Evolutionary conservation across 345 rosid species (phyloP).

Genomic region (Viola odorata): DNA sequence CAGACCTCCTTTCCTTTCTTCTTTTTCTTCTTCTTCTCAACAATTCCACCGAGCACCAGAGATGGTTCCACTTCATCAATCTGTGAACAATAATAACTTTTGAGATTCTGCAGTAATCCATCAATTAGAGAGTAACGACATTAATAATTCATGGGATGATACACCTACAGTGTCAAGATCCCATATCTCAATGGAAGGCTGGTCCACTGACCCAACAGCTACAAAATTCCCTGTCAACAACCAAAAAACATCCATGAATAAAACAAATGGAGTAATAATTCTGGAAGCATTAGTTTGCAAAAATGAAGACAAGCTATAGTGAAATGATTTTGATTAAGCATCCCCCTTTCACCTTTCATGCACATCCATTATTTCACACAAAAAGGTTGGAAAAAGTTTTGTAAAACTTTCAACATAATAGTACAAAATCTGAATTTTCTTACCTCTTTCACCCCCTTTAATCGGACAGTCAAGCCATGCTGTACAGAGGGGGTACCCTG

Average conservation of each 20-base stretch:
- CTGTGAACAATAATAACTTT: constrained; percentile 34
- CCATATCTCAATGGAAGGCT: constrained; percentile 84
- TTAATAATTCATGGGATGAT: neutral
- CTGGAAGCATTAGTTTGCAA: too few relatives aligned
- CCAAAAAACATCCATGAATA: constrained; percentile 2
- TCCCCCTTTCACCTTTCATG: too few relatives aligned
- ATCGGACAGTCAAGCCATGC: constrained; percentile 94
- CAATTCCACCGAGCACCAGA: constrained; percentile 60
- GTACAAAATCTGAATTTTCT: neutral
- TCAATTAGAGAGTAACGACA: constrained; percentile 6
- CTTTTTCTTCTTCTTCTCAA: constrained; percentile 41
- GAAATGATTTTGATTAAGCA: neutral
- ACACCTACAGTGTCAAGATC: constrained; percentile 82
- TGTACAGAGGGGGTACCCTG: constrained; percentile 76
- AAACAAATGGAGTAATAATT: neutral
- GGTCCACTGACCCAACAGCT: constrained; percentile 85
- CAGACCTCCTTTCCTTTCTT: constrained; percentile 61
- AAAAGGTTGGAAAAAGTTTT: too few relatives aligned
- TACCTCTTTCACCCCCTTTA: constrained; percentile 83
- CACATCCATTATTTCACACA: too few relatives aligned
- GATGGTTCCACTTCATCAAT: constrained; percentile 82
- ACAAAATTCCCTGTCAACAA: constrained; percentile 68
- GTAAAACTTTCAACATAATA: too few relatives aligned
- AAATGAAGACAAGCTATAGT: neutral
- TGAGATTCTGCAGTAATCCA: constrained; percentile 15